These are phyloP conservation scores for Laetiporus sulphureus DNA, from an alignment of 1,284 basidiomycete species.

Conservation along the genomic window DNA sequence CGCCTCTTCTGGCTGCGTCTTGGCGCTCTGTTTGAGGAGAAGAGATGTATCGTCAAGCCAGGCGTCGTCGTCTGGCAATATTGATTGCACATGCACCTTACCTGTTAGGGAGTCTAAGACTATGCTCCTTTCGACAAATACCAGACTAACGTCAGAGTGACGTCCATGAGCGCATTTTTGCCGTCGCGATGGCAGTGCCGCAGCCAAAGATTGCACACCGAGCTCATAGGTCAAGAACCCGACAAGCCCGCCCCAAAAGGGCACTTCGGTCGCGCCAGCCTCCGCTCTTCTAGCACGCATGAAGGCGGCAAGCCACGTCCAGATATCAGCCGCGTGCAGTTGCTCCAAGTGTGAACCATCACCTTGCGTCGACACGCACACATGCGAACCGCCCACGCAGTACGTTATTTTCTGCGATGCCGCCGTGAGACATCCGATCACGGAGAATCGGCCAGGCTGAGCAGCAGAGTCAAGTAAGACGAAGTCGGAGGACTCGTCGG, in stretches of 20 bases:
- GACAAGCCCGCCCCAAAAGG: slow-evolving; percentile 76
- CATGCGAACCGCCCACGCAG: slow-evolving; percentile 39
- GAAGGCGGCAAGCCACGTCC: slow-evolving; percentile 67
- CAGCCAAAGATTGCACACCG: slow-evolving; percentile 47
- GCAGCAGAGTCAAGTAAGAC: slow-evolving; percentile 70
- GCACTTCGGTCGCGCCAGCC: slow-evolving; percentile 43
- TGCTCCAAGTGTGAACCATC: slow-evolving; percentile 13
- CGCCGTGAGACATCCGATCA: slow-evolving; percentile 52
- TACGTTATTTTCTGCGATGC: slow-evolving; percentile 53
- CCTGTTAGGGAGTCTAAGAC: slow-evolving; percentile 51
- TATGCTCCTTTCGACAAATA: slow-evolving; percentile 71
- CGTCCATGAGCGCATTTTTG: slow-evolving; percentile 13
- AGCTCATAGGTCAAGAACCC: slow-evolving; percentile 73
- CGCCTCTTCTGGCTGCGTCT: not conserved
- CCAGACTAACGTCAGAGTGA: slow-evolving; percentile 66
- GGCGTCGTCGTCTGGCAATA: slow-evolving; percentile 45
- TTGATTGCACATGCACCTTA: slow-evolving; percentile 54
- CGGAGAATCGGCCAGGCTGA: slow-evolving; percentile 64
- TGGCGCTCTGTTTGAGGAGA: slow-evolving; percentile 17
- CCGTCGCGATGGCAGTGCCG: slow-evolving; percentile 29
- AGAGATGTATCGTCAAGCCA: slow-evolving; percentile 46
- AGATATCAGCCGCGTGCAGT: slow-evolving; percentile 45
- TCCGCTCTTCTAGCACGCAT: slow-evolving; percentile 44
- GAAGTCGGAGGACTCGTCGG: slow-evolving; percentile 54
- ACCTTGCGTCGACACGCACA: slow-evolving; percentile 34